Conservation (phyloP, 768 basidiomycete genomes). For the Gloeopeniophorella convolvens region DNA sequence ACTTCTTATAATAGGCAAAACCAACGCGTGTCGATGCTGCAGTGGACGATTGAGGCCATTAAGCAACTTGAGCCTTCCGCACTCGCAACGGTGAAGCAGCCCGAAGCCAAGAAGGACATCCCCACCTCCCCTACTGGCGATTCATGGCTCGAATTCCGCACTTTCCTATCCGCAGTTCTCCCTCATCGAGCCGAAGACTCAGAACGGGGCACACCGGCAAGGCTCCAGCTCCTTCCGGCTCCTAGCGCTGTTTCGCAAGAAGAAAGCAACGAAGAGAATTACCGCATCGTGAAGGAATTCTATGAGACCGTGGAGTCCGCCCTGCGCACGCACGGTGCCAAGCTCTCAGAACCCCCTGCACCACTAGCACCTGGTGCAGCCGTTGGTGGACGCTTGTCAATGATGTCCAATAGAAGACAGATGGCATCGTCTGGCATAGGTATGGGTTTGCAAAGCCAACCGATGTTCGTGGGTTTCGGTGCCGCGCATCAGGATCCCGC, state of each 20-base stretch:
- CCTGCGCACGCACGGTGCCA: neutral
- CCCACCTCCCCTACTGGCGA: neutral
- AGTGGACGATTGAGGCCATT: slow-evolving; percentile 17
- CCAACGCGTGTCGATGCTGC: slow-evolving; percentile 18
- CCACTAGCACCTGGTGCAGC: too few species aligned
- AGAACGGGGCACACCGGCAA: too few species aligned
- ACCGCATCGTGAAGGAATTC: neutral
- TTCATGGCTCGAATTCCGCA: slow-evolving; percentile 1
- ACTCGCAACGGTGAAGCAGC: too few species aligned
- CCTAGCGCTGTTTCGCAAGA: too few species aligned
- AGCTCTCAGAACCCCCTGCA: neutral
- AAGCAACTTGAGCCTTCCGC: neutral
- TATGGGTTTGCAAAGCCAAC: too few species aligned
- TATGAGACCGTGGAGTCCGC: neutral
- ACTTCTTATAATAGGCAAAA: neutral
- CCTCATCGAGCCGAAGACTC: neutral
- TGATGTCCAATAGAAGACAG: too few species aligned
- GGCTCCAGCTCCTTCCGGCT: too few species aligned
- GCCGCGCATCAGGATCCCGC: too few species aligned
- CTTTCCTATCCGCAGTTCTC: neutral
- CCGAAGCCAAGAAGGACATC: neutral
- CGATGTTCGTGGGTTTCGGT: too few species aligned
- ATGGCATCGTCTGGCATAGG: too few species aligned
- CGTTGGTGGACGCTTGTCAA: too few species aligned
- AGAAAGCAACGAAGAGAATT: too few species aligned